These are phyloP conservation scores for Sporobolus alterniflorus DNA, from an alignment of 202 grass and related monocot species.

Conservation along the genomic window DNA sequence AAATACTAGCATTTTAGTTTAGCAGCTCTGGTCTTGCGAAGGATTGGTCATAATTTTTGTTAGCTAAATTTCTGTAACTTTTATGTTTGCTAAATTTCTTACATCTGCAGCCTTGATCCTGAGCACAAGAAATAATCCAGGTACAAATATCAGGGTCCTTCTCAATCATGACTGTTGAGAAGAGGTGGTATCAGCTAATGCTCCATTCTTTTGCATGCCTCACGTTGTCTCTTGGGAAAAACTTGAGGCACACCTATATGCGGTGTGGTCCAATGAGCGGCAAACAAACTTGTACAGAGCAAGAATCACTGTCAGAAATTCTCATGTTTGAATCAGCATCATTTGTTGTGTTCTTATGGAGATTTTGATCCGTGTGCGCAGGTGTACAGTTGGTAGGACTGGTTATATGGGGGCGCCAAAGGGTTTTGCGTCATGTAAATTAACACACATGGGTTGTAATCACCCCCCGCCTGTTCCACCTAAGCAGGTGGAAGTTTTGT, in stretches of 20 bases:
- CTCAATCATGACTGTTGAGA: constrained; percentile 47
- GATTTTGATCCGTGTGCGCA: constrained; percentile 22
- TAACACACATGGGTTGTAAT: constrained; percentile 38
- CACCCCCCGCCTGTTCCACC: not conserved
- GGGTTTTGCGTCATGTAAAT: constrained; percentile 54
- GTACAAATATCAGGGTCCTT: constrained; percentile 82
- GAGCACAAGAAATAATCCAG: constrained; percentile 93
- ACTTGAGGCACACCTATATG: not conserved
- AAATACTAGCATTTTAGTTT: not conserved
- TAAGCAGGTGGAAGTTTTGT: constrained; percentile 42
- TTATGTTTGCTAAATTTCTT: constrained; percentile 18
- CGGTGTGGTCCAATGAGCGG: not conserved
- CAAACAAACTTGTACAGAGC: constrained; percentile 44
- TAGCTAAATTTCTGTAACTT: no score
- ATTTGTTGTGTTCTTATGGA: not conserved
- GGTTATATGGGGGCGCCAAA: constrained; percentile 53
- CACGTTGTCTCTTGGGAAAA: not conserved
- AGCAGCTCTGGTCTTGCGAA: not conserved
- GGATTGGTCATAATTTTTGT: not conserved
- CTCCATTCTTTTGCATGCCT: constrained; percentile 9
- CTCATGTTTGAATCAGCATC: not conserved
- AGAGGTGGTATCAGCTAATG: not conserved
- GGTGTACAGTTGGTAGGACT: constrained; percentile 59
- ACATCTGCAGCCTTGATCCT: constrained; percentile 86
- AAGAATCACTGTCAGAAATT: not conserved